These are phyloP conservation scores for Apium graveolens DNA, from an alignment of 129 eudicot species.

Conservation along the genomic window DNA sequence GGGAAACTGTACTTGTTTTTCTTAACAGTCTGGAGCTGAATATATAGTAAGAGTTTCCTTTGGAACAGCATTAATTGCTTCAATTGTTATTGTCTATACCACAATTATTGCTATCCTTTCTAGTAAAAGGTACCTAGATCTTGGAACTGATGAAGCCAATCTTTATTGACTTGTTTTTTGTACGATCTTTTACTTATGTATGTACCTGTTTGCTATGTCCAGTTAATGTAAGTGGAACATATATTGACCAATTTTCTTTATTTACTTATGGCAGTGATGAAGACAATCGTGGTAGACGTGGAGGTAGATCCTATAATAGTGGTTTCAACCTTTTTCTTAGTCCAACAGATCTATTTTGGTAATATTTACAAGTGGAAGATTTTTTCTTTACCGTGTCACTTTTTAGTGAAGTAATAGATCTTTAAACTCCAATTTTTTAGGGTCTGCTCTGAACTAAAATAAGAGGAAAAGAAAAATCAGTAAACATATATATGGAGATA, in stretches of 20 bases:
- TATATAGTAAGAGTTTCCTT: slow-evolving; percentile 84
- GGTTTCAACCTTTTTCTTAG: slow-evolving; percentile 46
- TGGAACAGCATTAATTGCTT: slow-evolving; percentile 87
- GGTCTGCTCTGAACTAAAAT: background rate
- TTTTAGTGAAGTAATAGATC: background rate
- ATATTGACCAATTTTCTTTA: background rate
- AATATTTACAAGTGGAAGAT: slow-evolving; percentile 15
- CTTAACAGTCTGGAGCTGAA: slow-evolving; percentile 69
- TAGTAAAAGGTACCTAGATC: slow-evolving; percentile 57
- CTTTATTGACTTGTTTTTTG: background rate
- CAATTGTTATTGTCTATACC: slow-evolving; percentile 77
- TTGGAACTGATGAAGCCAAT: background rate
- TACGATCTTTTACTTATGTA: background rate
- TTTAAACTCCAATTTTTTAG: background rate
- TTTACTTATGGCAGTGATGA: slow-evolving; percentile 43
- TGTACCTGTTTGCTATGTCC: background rate
- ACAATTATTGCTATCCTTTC: slow-evolving; percentile 72
- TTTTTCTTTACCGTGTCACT: background rate
- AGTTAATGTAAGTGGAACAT: background rate
- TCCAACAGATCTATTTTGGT: slow-evolving; percentile 79
- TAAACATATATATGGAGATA: background rate
- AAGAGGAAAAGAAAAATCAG: background rate
- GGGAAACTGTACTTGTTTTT: background rate
- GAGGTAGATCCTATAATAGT: slow-evolving; percentile 50
- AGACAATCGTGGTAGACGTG: slow-evolving; percentile 73